Base-by-base conservation (phyloP, 2,329 filamentous ascomycete genomes). In the Diaporthe capsici region DNA sequence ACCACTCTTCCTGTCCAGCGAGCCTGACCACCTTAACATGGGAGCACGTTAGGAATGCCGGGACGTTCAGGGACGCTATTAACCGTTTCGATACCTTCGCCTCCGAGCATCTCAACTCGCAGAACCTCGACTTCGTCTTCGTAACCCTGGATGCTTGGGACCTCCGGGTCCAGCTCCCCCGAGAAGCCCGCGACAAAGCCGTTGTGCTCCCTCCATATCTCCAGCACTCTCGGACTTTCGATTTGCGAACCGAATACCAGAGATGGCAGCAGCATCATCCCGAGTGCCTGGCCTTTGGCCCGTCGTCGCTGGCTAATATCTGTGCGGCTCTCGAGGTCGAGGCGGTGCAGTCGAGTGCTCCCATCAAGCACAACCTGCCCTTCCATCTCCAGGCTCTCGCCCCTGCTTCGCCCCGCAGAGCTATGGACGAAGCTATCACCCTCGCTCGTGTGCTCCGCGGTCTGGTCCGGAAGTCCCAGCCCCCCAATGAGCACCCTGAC, bases 81-180 rank as follows among this genome's bases (percentile, higher is more conserved):
- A 95, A 94, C 86, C 94, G 95, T 81, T 98, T 99, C 87, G 96
- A 98, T 86, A 90, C 93, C 78, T 99, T 98, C 85, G 95, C 95
- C 82, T 93, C 94, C 81, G 96, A 99, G 86, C 95, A 98, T 84
- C 88, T 99, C 80, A 92, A 95, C 72, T 93, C 92, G 79, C 96
- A 98, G 85, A 97, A 98, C 84, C 91, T 97, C 83, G 96, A 98
- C 82, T 99, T 99, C 84, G 96, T 97, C 79, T 99, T 99, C 84
- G 97, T 99, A 77, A 99, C 97, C 57, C 92, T 99, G 81, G 97
- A 98, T 85, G 96, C 96, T 61, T 99, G 97, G 97, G 97, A 99
- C 84, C 92, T 99, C 76, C 95, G 97, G 80, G 97, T 99, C 75
- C 97, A 99, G 89, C 91, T 99, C 83, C 97, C 97, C 65, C 95